These are phyloP conservation scores for Spatholobus suberectus DNA, from an alignment of 306 rosid genomes.

Conservation along the genomic window DNA sequence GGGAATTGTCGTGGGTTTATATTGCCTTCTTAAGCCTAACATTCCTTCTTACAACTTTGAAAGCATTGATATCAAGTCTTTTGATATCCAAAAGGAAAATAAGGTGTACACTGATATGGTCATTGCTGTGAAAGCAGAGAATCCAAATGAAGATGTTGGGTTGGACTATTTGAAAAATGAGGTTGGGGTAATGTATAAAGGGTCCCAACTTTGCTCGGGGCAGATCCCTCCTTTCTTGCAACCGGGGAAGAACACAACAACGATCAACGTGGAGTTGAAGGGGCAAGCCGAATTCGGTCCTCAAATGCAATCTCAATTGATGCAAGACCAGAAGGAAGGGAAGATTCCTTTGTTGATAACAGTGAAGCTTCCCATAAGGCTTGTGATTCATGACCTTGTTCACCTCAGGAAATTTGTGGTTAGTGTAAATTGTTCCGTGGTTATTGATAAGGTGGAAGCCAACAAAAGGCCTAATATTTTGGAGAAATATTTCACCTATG, in stretches of 20 bases:
- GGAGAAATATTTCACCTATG: slow-evolving; percentile 31
- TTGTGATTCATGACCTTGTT: slow-evolving; percentile 27
- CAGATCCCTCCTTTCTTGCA: slow-evolving; percentile 47
- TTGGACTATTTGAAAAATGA: slow-evolving; percentile 41
- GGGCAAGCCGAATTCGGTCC: slow-evolving; percentile 46
- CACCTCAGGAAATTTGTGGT: slow-evolving; percentile 35
- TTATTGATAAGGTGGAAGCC: slow-evolving; percentile 45
- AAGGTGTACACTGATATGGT: slow-evolving; percentile 41
- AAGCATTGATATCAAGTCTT: slow-evolving; percentile 28
- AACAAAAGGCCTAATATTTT: slow-evolving; percentile 41
- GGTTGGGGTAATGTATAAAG: slow-evolving; percentile 41
- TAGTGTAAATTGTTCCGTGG: slow-evolving; percentile 45
- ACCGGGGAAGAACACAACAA: slow-evolving; percentile 44
- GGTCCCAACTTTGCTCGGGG: slow-evolving; percentile 40
- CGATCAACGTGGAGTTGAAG: slow-evolving; percentile 33
- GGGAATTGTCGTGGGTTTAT: neutral
- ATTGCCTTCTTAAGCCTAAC: slow-evolving; percentile 33
- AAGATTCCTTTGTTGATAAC: slow-evolving; percentile 46
- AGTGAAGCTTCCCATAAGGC: slow-evolving; percentile 48
- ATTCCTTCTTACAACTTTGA: slow-evolving; percentile 50
- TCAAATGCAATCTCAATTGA: neutral
- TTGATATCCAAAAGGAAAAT: slow-evolving; percentile 19
- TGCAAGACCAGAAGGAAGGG: slow-evolving; percentile 28
- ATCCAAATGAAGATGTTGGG: slow-evolving; percentile 52
- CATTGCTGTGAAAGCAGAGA: slow-evolving; percentile 45